Conservation (phyloP, 148 eudicot genomes). For the Chenopodium album region DNA sequence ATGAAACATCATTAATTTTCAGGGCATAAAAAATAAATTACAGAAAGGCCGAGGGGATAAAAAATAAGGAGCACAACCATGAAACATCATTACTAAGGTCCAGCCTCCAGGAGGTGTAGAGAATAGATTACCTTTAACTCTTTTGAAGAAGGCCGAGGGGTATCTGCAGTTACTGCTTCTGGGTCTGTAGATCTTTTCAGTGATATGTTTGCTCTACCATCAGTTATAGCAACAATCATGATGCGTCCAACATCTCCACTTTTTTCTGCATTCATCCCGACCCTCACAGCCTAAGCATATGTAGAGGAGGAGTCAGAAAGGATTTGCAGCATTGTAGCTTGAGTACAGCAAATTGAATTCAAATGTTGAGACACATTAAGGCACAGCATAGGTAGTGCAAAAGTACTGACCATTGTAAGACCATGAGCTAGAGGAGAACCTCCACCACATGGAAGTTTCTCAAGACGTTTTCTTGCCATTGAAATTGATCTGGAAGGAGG, state of each 20-base stretch:
- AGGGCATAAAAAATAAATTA: not conserved
- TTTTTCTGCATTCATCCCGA: slow-evolving; percentile 93
- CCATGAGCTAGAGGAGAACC: slow-evolving; percentile 99
- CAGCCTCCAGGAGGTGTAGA: not conserved
- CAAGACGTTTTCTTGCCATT: slow-evolving; percentile 98
- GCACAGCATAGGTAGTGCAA: slow-evolving; percentile 1
- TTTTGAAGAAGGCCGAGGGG: slow-evolving; percentile 73
- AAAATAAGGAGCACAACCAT: too few relatives aligned
- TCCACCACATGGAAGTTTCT: slow-evolving; percentile 99
- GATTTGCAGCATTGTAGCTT: not conserved
- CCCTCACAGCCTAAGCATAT: slow-evolving; percentile 76
- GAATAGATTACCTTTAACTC: slow-evolving; percentile 62
- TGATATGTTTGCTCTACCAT: slow-evolving; percentile 96
- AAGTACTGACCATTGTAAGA: slow-evolving; percentile 75
- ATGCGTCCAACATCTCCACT: slow-evolving; percentile 96
- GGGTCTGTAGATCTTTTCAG: slow-evolving; percentile 91
- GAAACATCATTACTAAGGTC: too few relatives aligned
- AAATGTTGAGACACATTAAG: slow-evolving; percentile 9
- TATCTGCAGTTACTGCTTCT: slow-evolving; percentile 61
- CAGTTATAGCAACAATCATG: slow-evolving; percentile 95
- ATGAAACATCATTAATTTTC: not conserved
- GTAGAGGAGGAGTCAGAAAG: slow-evolving; percentile 5
- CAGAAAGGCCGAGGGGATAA: not conserved
- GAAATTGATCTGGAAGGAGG: slow-evolving; percentile 98
- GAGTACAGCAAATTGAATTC: slow-evolving; percentile 2